phyloP scores from a whole-genome alignment of 2,329 filamentous ascomycete genomes.

The Aspergillus oerlinghausenensis region DNA sequence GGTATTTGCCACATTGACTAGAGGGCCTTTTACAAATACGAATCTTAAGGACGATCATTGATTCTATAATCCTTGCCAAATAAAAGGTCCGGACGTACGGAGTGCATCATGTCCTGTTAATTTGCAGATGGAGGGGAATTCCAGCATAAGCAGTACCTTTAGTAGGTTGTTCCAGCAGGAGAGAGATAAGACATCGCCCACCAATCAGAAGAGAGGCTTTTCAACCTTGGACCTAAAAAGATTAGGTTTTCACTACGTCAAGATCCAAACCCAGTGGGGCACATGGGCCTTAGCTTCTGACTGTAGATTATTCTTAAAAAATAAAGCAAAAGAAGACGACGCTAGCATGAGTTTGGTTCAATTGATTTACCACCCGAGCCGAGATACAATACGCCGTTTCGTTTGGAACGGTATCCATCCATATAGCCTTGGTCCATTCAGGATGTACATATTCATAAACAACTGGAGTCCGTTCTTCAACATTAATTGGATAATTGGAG shows the following conservation, averaged over 20 bases:
- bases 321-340: conserved; percentile 4
- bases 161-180: conserved; percentile 8
- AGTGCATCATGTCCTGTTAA: not conserved
- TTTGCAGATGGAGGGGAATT: not conserved
- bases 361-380: not conserved
- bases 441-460: not conserved
- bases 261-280: conserved; percentile 25
- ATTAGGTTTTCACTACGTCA: conserved; percentile 37
- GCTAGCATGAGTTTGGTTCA: conserved; percentile 3
- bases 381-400: not conserved
- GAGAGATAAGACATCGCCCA: conserved; percentile 26
- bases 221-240: conserved; percentile 25
- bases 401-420: conserved; percentile 12
- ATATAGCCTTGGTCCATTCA: not conserved
- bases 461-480: not conserved
- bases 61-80: not conserved
- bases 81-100: not conserved
- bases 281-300: conserved; percentile 6
- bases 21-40: not conserved
- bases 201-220: conserved; percentile 30
- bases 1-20: not conserved
- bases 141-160: not conserved
- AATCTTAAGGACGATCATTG: not conserved
- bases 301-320: conserved; percentile 4
- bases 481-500: not conserved